Percentiles rank a stretch among this genome's conserved stretches.
Conservation (phyloP, 2,329 filamentous ascomycete genomes). For the Neofusicoccum sp. region DNA sequence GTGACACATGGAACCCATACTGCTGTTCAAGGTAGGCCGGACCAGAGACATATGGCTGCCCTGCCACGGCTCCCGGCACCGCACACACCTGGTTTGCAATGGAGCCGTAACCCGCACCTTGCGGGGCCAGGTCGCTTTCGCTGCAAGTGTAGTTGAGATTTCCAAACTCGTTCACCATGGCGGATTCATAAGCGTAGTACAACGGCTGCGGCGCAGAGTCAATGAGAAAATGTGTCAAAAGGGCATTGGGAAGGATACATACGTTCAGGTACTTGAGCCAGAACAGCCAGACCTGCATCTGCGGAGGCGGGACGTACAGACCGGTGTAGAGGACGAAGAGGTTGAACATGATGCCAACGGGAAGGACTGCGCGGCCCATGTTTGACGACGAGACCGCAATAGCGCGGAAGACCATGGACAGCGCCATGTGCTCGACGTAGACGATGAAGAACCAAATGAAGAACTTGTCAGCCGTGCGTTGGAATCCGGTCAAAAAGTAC, state of each 20-base stretch:
- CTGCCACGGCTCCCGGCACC: background rate
- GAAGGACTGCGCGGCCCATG: background rate
- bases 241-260: background rate
- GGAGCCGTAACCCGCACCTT: background rate
- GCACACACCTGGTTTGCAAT: background rate
- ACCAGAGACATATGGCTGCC: background rate
- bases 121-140: background rate
- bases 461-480: background rate
- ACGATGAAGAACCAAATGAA: background rate
- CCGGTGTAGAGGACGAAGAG: background rate
- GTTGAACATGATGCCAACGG: background rate
- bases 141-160: background rate
- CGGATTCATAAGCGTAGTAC: background rate
- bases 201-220: background rate
- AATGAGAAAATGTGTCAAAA: background rate
- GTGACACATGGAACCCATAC: background rate
- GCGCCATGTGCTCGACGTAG: background rate
- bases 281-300: background rate
- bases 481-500: background rate
- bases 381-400: conserved; percentile 5
- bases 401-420: conserved; percentile 17
- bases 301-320: background rate
- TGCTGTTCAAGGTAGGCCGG: background rate
- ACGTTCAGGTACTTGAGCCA: background rate
- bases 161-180: background rate